phyloP scores from a whole-genome alignment of 352 stramenopile species.

The Elongisporangium senticosum region DNA sequence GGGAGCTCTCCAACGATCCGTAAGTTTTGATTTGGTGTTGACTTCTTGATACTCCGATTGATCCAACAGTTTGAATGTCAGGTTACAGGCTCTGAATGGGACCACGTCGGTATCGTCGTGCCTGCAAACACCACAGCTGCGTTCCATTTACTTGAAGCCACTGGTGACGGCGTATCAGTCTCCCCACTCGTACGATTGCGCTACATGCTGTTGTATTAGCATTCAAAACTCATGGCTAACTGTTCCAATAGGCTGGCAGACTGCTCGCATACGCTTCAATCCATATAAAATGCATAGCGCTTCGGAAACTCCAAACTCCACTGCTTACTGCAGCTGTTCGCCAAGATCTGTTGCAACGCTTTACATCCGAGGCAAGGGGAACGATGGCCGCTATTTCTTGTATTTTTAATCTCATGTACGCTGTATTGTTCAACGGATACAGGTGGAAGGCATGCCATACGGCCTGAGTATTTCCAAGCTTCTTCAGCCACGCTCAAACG shows the following conservation, averaged over 20 bases:
- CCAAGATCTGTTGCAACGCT: conserved; percentile 38
- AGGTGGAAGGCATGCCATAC: conserved; percentile 48
- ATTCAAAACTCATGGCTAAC: background rate
- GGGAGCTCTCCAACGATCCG: conserved; percentile 43
- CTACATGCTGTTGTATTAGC: conserved; percentile 20
- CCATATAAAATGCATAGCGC: conserved; percentile 39
- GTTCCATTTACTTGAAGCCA: conserved; percentile 54
- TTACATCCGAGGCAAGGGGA: conserved; percentile 23
- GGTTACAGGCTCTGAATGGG: conserved; percentile 61
- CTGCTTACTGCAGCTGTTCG: conserved; percentile 37
- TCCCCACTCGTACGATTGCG: conserved; percentile 32
- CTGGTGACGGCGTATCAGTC: conserved; percentile 52
- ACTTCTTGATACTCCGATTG: background rate
- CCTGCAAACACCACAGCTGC: conserved; percentile 8
- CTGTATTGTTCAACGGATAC: background rate
- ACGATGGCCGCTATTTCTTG: background rate
- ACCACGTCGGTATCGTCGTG: conserved; percentile 55
- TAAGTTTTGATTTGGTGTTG: conserved; percentile 7
- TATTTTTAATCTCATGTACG: background rate
- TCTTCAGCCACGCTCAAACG: conserved; percentile 15
- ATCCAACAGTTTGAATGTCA: conserved; percentile 3
- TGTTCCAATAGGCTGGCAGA: conserved; percentile 14
- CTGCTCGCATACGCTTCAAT: conserved; percentile 34
- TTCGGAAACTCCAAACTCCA: conserved; percentile 47
- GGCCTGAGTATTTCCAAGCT: conserved; percentile 46